A percentile compares a stretch with the other conserved stretches of the same genome.
Evolutionary conservation across 2,329 filamentous ascomycete species (phyloP).

Genomic region (Neospermospora avenae): DNA sequence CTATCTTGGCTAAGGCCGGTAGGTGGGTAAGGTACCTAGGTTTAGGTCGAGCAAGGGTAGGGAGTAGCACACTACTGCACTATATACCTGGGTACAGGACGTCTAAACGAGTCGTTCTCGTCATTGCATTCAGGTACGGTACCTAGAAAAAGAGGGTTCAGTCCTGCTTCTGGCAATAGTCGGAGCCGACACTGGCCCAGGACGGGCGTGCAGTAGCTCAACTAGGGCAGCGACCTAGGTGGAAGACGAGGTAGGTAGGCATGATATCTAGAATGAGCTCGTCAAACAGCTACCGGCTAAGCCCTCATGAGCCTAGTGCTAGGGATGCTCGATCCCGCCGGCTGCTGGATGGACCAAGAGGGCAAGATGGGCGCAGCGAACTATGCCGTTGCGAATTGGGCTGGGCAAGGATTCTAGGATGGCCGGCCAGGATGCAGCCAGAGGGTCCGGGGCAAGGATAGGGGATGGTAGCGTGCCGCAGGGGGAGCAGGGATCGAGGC

Average conservation of each 20-base stretch:
- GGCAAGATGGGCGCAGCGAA: constrained; percentile 20
- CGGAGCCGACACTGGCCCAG: background rate
- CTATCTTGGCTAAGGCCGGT: no score
- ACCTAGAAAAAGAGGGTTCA: background rate
- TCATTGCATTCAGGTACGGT: background rate
- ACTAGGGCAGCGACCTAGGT: background rate
- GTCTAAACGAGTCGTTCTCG: background rate
- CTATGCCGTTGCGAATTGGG: constrained; percentile 21
- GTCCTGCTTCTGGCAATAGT: background rate
- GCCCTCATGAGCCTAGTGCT: constrained; percentile 15
- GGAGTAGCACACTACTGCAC: background rate
- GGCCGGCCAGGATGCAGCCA: background rate
- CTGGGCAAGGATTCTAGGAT: constrained; percentile 15
- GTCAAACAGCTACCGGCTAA: background rate
- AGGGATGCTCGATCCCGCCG: constrained; percentile 21
- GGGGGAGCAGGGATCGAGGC: background rate
- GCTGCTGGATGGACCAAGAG: constrained; percentile 6
- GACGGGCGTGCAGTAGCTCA: background rate
- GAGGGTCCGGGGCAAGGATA: background rate
- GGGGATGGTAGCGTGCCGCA: background rate
- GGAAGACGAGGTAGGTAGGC: background rate
- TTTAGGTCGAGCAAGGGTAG: background rate
- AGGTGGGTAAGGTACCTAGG: background rate
- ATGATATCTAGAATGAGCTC: no score
- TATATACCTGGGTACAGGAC: no score